Base-by-base conservation (phyloP, 306 rosid genomes). In the Neltuma alba region DNA sequence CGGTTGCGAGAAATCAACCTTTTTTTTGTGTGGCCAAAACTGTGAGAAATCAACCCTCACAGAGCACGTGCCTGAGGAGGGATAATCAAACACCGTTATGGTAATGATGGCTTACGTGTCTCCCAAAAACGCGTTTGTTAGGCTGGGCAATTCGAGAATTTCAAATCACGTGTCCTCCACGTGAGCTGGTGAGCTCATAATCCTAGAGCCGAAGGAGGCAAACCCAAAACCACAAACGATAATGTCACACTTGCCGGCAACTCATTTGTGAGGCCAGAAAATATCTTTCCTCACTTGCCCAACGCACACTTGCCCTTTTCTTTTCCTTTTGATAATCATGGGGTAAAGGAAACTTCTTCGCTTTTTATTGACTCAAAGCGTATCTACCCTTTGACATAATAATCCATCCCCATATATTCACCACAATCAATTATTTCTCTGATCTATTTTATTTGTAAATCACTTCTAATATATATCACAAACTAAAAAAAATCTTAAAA, bases 161-260 rank as follows among this genome's bases (percentile, higher is more conserved):
- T 57, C 61, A 62, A 80, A 69, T 67, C 86, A 83, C 63, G 90
- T 83, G 86, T 72, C 44, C 7, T 50, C 70, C 85, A 80, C 87
- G 88, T 69, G 54, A 69, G 34, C 18, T 41, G 55, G 42, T 41
- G n/a, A n/a, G n/a, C 55, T 69, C 72, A 31, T 20, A 38, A 66
- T 4, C 23, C 6, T 36, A 3, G 28, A 38, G 72, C 72, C 33
- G 6, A 54, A 20, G 3, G 9, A 37, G 28, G 36, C 54, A 47
- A 23, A 68, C 73, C 54, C 40, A 15, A 68, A 54, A n/a, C 28
- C 5, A 54, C 28, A 54, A 13, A 54, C 23, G n/a, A n/a, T n/a
- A 23, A 21, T 40, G n/a, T 40, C 36, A 10, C 73, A 41, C n/a
- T 38, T 41, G 73, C 45, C 72, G 73, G 34, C 54, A 68, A 40